Evolutionary conservation across 192 early-diverging fungal genomes (phyloP).

Genomic region (Coemansia interrupta): DNA sequence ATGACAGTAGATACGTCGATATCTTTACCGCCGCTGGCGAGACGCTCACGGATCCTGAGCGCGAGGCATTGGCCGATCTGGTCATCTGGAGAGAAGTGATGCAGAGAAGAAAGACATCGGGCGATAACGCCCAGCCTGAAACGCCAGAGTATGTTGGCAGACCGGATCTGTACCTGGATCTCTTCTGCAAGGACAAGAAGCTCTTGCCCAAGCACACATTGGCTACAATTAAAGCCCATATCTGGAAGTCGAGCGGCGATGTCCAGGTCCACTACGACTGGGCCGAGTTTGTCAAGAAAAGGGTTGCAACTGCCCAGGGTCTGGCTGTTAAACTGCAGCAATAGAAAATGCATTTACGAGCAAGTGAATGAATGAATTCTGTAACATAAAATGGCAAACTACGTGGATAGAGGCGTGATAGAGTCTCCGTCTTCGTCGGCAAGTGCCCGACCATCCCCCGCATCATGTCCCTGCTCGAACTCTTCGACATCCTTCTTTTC

Average conservation of each 20-base stretch:
- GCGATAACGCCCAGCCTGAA: background rate
- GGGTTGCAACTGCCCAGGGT: slow-evolving; percentile 35
- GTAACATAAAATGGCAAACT: background rate
- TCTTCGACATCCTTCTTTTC: slow-evolving; percentile 15
- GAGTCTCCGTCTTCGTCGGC: background rate
- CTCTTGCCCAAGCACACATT: slow-evolving; percentile 31
- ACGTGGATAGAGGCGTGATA: background rate
- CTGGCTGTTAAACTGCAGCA: slow-evolving; percentile 8
- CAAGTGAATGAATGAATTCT: background rate
- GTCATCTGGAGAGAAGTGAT: slow-evolving; percentile 17
- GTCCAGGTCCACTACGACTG: slow-evolving; percentile 50
- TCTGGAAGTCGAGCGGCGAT: slow-evolving; percentile 52
- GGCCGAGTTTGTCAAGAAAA: slow-evolving; percentile 43
- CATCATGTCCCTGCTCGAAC: background rate
- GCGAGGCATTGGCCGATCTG: slow-evolving; percentile 34
- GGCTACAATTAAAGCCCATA: slow-evolving; percentile 43
- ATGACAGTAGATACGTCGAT: slow-evolving; percentile 8
- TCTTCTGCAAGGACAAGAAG: slow-evolving; percentile 36
- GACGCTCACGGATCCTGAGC: slow-evolving; percentile 25
- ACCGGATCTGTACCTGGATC: slow-evolving; percentile 45
- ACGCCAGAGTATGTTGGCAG: slow-evolving; percentile 24
- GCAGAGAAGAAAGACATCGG: background rate
- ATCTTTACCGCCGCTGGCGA: slow-evolving; percentile 33
- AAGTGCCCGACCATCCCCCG: background rate
- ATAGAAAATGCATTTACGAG: background rate